Conservation (phyloP, 805 yeast genomes). For the Lipomyces japonicus region DNA sequence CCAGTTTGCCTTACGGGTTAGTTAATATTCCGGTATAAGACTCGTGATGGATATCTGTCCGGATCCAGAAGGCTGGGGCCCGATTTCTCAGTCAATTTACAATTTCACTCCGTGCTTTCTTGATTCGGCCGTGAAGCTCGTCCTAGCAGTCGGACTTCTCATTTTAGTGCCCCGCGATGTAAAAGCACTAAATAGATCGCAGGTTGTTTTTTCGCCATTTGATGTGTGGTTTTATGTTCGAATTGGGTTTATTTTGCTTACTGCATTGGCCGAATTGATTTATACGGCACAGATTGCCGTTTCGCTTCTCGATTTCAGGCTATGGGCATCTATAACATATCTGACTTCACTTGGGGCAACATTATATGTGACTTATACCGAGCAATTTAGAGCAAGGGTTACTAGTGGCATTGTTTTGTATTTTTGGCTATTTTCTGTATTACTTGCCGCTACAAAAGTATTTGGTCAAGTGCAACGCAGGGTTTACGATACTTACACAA, state of each 20-base stretch:
- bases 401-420: conserved; percentile 65
- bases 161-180: conserved; percentile 11
- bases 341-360: conserved; percentile 45
- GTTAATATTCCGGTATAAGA: too few relatives aligned
- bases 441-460: conserved; percentile 29
- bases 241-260: background rate
- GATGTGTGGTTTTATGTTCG: conserved; percentile 11
- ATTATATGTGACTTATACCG: conserved; percentile 56
- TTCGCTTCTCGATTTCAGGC: conserved; percentile 33
- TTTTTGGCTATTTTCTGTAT: conserved; percentile 62
- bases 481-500: background rate
- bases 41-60: conserved; percentile 23
- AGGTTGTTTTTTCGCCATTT: conserved; percentile 1
- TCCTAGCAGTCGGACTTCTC: conserved; percentile 31
- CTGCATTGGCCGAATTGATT: conserved; percentile 12
- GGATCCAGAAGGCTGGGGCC: conserved; percentile 40
- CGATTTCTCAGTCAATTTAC: conserved; percentile 33
- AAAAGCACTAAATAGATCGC: conserved; percentile 2
- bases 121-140: conserved; percentile 35
- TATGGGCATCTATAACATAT: conserved; percentile 40
- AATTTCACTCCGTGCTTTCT: conserved; percentile 40
- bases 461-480: conserved; percentile 20
- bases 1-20: too few relatives aligned
- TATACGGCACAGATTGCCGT: conserved; percentile 11
- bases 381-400: conserved; percentile 59